Percentiles rank a stretch among this genome's conserved stretches.
These are phyloP conservation scores for Teratosphaeria pseudoeucalypti DNA, from an alignment of 2,329 filamentous ascomycete species.

Conservation along the genomic window DNA sequence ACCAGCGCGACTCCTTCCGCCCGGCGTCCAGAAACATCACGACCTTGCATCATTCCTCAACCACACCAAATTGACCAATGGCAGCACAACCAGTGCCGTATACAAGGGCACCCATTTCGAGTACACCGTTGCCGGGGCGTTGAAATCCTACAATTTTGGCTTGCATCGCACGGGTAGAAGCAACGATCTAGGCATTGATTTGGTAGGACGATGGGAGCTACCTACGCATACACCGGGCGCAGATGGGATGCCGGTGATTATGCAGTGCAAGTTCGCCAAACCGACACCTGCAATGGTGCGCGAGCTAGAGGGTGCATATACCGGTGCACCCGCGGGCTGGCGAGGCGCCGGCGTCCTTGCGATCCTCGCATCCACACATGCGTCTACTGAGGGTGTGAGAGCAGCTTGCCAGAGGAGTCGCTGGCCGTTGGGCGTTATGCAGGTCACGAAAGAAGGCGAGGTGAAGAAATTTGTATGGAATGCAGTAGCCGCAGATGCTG, in stretches of 20 bases:
- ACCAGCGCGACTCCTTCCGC: constrained; percentile 18
- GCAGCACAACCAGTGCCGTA: constrained; percentile 47
- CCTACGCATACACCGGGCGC: constrained; percentile 26
- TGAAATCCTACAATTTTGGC: constrained; percentile 52
- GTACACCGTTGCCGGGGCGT: constrained; percentile 51
- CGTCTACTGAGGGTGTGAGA: constrained; percentile 68
- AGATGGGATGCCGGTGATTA: constrained; percentile 31
- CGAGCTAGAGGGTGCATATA: constrained; percentile 72
- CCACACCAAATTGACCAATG: constrained; percentile 48
- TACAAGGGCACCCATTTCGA: constrained; percentile 70
- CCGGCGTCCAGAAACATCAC: constrained; percentile 41
- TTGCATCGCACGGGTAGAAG: constrained; percentile 55
- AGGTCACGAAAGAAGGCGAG: constrained; percentile 45
- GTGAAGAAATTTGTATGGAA: constrained; percentile 68
- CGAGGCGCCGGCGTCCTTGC: constrained; percentile 55
- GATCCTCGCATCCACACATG: constrained; percentile 56
- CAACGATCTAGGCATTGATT: constrained; percentile 62
- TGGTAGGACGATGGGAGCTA: constrained; percentile 60
- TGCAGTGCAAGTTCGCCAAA: constrained; percentile 57
- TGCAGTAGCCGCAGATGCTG: constrained; percentile 48
- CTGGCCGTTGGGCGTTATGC: constrained; percentile 63
- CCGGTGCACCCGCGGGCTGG: constrained; percentile 64
- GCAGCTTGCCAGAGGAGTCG: constrained; percentile 57
- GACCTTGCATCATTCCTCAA: constrained; percentile 55
- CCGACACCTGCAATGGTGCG: constrained; percentile 51